Percentiles rank a stretch among this genome's conserved stretches.
Evolutionary conservation across 805 yeast genomes (phyloP).

Genomic region (Naumovozyma baii): DNA sequence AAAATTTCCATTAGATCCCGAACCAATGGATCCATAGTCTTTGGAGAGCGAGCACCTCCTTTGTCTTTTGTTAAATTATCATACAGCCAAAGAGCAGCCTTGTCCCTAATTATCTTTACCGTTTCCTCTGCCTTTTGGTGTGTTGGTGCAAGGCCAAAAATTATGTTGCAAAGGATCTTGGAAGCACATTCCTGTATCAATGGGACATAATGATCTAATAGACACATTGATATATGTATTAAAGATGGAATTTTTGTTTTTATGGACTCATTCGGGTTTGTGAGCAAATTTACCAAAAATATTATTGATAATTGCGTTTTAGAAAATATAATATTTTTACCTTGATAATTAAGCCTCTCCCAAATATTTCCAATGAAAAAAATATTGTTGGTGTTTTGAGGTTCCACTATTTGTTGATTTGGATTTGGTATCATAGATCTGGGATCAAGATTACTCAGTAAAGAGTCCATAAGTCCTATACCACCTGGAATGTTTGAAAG

Average conservation of each 20-base stretch:
- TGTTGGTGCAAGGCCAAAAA: constrained; percentile 50
- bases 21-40: constrained; percentile 68
- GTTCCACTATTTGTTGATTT: constrained; percentile 29
- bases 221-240: constrained; percentile 67
- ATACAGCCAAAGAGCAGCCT: constrained; percentile 62
- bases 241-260: constrained; percentile 56
- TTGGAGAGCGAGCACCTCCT: constrained; percentile 75
- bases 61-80: constrained; percentile 74
- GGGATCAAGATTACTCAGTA: constrained; percentile 69
- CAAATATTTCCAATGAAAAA: constrained; percentile 68
- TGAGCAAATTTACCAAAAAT: constrained; percentile 70
- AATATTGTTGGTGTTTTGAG: constrained; percentile 30
- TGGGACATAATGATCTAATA: constrained; percentile 79
- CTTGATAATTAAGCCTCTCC: constrained; percentile 42
- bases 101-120: constrained; percentile 47
- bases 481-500: constrained; percentile 48
- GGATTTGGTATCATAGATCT: constrained; percentile 79
- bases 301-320: constrained; percentile 80
- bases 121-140: constrained; percentile 46
- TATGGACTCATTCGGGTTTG: constrained; percentile 55
- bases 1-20: constrained; percentile 54
- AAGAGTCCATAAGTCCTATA: constrained; percentile 44
- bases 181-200: constrained; percentile 80
- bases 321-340: constrained; percentile 71
- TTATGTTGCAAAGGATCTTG: constrained; percentile 59